Evolutionary conservation across 192 early-diverging fungal species (phyloP).

Genomic region (Funneliformis mosseae): DNA sequence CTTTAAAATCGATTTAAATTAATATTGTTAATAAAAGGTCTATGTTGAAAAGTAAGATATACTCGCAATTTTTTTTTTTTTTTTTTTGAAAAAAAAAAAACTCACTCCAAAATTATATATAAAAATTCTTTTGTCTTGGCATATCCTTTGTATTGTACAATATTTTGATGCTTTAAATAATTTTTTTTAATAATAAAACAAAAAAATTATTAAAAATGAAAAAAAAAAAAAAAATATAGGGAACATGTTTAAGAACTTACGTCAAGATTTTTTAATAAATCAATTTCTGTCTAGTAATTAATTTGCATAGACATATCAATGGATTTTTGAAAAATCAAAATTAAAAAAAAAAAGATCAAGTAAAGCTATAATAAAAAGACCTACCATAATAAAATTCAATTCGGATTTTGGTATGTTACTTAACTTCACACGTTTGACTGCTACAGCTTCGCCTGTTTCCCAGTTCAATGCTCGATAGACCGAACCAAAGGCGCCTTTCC

Average conservation of each 20-base stretch:
- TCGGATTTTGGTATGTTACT: constrained; percentile 45
- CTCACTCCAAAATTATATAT: constrained; percentile 88
- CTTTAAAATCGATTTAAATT: constrained; percentile 25
- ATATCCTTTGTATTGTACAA: constrained; percentile 75
- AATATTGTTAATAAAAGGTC: not conserved
- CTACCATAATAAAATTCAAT: constrained; percentile 47
- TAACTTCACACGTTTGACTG: constrained; percentile 72
- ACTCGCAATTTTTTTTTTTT: not conserved
- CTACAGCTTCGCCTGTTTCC: constrained; percentile 67
- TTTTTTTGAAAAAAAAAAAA: constrained; percentile 22
- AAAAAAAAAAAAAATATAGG: not conserved
- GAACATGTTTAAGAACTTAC: constrained; percentile 33
- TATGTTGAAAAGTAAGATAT: not conserved
- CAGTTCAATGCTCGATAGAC: constrained; percentile 71
- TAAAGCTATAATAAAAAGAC: not conserved
- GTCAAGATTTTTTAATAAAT: constrained; percentile 51
- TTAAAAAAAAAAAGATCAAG: not conserved
- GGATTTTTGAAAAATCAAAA: not conserved
- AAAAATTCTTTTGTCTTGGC: constrained; percentile 69
- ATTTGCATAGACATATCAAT: constrained; percentile 7
- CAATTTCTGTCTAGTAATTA: constrained; percentile 53
- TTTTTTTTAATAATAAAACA: constrained; percentile 3
- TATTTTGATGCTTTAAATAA: constrained; percentile 55
- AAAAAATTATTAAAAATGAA: constrained; percentile 17
- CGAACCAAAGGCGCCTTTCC: constrained; percentile 72